These are phyloP conservation scores for Saccharomycopsis sp. DNA, from an alignment of 805 yeast species.

Conservation along the genomic window DNA sequence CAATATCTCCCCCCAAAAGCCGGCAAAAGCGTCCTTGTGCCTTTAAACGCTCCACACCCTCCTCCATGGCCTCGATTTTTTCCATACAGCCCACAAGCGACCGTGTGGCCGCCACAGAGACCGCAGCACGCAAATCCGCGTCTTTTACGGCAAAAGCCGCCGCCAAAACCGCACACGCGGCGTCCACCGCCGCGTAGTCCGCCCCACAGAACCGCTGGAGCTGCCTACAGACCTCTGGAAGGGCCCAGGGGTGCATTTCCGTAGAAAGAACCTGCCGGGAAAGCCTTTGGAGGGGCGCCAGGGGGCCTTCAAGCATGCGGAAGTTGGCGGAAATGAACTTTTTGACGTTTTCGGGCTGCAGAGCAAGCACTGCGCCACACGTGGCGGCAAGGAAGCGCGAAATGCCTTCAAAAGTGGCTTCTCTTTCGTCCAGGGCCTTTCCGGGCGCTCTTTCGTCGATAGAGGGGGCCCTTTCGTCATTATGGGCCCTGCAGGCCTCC, in stretches of 20 bases:
- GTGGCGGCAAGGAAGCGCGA: conserved; percentile 2
- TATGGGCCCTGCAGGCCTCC: too few relatives aligned
- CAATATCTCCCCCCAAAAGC: too few relatives aligned
- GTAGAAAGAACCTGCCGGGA: background rate
- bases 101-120: background rate
- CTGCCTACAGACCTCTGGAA: background rate
- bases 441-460: too few relatives aligned
- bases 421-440: too few relatives aligned
- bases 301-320: background rate
- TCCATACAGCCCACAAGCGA: background rate
- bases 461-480: too few relatives aligned
- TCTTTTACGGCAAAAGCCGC: background rate
- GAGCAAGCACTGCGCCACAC: conserved; percentile 1
- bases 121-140: background rate
- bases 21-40: too few relatives aligned
- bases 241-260: background rate
- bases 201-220: background rate
- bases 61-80: too few relatives aligned
- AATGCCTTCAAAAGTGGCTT: conserved; percentile 5
- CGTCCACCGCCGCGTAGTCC: too few relatives aligned
- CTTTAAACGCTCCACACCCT: background rate
- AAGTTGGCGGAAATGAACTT: background rate
- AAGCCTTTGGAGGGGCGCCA: background rate
- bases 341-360: background rate
- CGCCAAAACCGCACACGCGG: background rate